Evolutionary conservation across 305 asterid species (phyloP).

Genomic region (Rubia peregrina): DNA sequence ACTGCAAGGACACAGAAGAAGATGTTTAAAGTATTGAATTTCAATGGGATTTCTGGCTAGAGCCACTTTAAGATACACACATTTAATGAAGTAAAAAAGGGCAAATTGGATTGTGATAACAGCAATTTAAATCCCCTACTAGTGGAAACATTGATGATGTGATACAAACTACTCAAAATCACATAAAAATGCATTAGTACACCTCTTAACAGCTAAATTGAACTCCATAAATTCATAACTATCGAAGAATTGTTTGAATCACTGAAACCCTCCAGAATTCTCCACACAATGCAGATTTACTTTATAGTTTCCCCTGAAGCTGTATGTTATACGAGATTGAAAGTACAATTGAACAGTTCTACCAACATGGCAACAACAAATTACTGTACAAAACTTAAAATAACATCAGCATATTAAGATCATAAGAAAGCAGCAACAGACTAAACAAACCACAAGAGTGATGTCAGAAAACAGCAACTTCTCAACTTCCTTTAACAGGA

Average conservation of each 20-base stretch:
- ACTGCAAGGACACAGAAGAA: neutral
- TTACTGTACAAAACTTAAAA: neutral
- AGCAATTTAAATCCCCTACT: neutral
- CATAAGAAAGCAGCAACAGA: neutral
- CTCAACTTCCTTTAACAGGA: constrained; percentile 6
- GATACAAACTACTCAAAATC: neutral
- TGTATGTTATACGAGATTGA: neutral
- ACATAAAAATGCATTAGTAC: neutral
- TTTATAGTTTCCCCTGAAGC: neutral
- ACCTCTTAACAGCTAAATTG: neutral
- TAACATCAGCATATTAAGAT: neutral
- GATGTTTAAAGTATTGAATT: neutral
- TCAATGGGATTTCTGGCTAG: neutral
- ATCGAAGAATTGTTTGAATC: neutral
- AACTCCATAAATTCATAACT: neutral
- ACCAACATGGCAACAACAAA: constrained; percentile 4
- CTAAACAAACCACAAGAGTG: constrained; percentile 5
- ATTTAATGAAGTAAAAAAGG: neutral
- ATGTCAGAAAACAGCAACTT: constrained; percentile 8
- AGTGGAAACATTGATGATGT: neutral
- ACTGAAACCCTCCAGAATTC: neutral
- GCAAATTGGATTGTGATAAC: neutral
- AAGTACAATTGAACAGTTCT: neutral
- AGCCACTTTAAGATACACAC: neutral
- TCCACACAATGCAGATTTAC: neutral